phyloP scores from a whole-genome alignment of 768 basidiomycete genomes.

The Inosperma sp. region DNA sequence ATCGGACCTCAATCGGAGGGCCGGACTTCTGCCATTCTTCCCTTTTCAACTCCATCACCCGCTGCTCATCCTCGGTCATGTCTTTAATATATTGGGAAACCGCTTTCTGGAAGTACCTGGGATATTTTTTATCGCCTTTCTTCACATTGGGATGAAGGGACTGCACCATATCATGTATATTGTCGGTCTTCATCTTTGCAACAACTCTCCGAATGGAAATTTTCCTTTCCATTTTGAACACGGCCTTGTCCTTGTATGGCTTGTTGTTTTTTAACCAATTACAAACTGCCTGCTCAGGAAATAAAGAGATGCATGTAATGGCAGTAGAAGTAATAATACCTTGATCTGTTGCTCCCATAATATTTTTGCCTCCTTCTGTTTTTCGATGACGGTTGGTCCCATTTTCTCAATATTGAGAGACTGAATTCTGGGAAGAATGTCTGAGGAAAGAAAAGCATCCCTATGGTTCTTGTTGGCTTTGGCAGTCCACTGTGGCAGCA shows the following conservation, averaged over 20 bases:
- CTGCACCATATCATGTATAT: background rate
- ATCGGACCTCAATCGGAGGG: background rate
- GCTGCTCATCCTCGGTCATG: background rate
- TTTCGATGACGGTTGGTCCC: background rate
- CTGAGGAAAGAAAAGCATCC: background rate
- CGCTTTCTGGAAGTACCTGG: background rate
- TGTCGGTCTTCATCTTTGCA: background rate
- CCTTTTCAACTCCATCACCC: background rate
- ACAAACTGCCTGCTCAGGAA: background rate
- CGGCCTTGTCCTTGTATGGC: background rate
- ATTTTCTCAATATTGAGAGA: background rate
- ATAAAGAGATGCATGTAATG: background rate
- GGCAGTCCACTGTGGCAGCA: background rate
- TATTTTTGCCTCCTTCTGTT: background rate
- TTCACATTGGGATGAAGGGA: background rate
- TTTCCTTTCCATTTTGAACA: slow-evolving; percentile 2
- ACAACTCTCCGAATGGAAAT: background rate
- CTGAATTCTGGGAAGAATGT: background rate
- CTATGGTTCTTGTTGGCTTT: background rate
- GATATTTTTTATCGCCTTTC: background rate
- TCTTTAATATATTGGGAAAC: background rate
- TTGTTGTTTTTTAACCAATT: slow-evolving; percentile 1
- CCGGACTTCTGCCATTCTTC: background rate
- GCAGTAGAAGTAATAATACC: no score
- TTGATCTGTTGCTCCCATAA: background rate